Percentiles rank a stretch among this genome's conserved stretches.
phyloP scores from a whole-genome alignment of 2,329 filamentous ascomycete species.

The Fusarium sp. region DNA sequence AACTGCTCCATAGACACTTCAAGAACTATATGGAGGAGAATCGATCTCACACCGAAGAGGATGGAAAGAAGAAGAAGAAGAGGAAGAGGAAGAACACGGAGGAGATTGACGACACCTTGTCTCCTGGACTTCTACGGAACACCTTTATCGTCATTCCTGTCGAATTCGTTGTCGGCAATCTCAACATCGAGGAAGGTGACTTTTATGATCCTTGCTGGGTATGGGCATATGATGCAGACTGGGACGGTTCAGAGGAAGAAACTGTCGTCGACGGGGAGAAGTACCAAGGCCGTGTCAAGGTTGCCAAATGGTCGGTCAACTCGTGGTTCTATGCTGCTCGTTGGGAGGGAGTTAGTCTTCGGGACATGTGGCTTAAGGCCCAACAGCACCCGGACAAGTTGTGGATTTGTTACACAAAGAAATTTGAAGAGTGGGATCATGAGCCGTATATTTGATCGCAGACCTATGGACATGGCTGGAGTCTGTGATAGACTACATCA shows the following conservation, averaged over 20 bases:
- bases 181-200: background rate
- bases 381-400: constrained; percentile 28
- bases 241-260: constrained; percentile 30
- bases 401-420: constrained; percentile 36
- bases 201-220: constrained; percentile 25
- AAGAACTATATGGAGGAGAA: constrained; percentile 19
- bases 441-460: constrained; percentile 33
- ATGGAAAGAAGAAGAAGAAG: constrained; percentile 13
- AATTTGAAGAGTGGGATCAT: constrained; percentile 37
- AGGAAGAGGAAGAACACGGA: constrained; percentile 6
- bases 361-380: constrained; percentile 41
- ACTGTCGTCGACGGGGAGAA: constrained; percentile 8
- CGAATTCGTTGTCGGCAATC: constrained; percentile 20
- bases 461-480: background rate
- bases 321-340: constrained; percentile 45
- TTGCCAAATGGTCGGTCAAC: constrained; percentile 12
- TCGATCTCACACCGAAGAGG: constrained; percentile 17
- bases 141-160: constrained; percentile 36
- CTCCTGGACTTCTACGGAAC: constrained; percentile 26
- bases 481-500: background rate
- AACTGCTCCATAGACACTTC: constrained; percentile 32
- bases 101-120: background rate
- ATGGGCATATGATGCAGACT: constrained; percentile 44
- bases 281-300: constrained; percentile 36
- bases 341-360: constrained; percentile 33